phyloP scores from a whole-genome alignment of 306 rosid species.

The Hippophae tibetana region DNA sequence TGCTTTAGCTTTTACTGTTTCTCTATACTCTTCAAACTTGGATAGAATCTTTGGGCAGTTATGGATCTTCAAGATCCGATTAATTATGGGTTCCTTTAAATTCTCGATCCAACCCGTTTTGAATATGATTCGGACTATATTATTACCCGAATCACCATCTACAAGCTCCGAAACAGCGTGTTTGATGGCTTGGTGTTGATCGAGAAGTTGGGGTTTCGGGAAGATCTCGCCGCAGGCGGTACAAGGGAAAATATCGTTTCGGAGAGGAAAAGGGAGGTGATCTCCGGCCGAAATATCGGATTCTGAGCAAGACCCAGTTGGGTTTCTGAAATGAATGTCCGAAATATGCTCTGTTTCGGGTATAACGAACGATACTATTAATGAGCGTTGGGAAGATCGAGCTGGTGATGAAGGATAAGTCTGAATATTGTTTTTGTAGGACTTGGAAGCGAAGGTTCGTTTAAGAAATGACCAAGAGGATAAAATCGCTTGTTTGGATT shows the following conservation, averaged over 20 bases:
- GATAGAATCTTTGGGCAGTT: conserved; percentile 70
- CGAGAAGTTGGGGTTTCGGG: conserved; percentile 55
- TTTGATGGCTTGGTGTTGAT: conserved; percentile 49
- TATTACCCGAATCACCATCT: conserved; percentile 78
- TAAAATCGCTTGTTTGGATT: conserved; percentile 47
- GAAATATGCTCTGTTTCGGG: conserved; percentile 22
- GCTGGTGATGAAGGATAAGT: conserved; percentile 33
- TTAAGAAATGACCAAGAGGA: conserved; percentile 78
- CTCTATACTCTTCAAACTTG: conserved; percentile 79
- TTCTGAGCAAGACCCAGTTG: conserved; percentile 30
- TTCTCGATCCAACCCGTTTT: conserved; percentile 69
- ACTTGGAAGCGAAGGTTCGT: conserved; percentile 46
- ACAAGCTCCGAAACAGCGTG: conserved; percentile 80
- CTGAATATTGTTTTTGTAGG: conserved; percentile 29
- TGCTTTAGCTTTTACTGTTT: conserved; percentile 58
- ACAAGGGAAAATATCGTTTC: conserved; percentile 94
- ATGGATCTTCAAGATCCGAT: conserved; percentile 77
- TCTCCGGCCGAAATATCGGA: conserved; percentile 50
- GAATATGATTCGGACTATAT: conserved; percentile 82
- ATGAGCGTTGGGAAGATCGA: conserved; percentile 28
- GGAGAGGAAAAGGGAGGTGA: conserved; percentile 58
- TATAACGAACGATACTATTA: conserved; percentile 16
- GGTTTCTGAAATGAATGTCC: conserved; percentile 13
- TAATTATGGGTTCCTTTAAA: conserved; percentile 27
- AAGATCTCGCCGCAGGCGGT: conserved; percentile 89